Base-by-base conservation (phyloP, 2,329 filamentous ascomycete genomes). In the Biscogniauxia marginata region DNA sequence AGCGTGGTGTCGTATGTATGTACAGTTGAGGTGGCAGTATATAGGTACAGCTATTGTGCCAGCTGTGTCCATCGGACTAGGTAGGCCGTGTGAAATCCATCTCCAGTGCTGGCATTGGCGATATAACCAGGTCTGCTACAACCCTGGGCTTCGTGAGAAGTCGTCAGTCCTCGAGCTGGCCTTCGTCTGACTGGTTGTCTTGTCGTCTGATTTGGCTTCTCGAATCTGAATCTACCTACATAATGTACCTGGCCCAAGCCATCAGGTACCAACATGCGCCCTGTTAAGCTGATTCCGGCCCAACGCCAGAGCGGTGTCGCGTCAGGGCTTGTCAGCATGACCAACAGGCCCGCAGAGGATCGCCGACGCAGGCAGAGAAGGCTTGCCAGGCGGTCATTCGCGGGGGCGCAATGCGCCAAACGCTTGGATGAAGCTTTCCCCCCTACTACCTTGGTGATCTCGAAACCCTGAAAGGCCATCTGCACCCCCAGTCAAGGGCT, bases 191-290 rank as follows among this genome's bases (percentile, higher is more conserved):
- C 30, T 39, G 30, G 30, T n/a, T 39, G 30, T 39, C 30, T 16
- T 16, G 30, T 39, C 23, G 47, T 49, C 20, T 23, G 47, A 22
- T 25, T 23, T 22, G n/a, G 21, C 20, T 55, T 56, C 21, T 43
- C 44, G 22, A 49, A 46, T 52, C 53, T 23, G 34, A 23, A 30
- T 44, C 24, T 57, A 23, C 20, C 19, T 57, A 57, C 44, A 54
- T 50, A 57, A 56, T 56, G 23, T 50, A 54, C 58, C 51, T 50
- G 50, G 52, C 52, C 61, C 56, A 61, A 65, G 60, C 63, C 63
- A 65, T 69, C 66, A 69, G 66, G 66, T 69, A 67, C 66, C 66
- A 64, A 65, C 61, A 60, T 53, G 59, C 60, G 58, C 61, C 63
- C 53, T 60, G 56, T 61, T 55, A 45, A 53, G 55, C 53, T 62